Conservation (phyloP, 257 asterid genomes). For the Linaria vulgaris region DNA sequence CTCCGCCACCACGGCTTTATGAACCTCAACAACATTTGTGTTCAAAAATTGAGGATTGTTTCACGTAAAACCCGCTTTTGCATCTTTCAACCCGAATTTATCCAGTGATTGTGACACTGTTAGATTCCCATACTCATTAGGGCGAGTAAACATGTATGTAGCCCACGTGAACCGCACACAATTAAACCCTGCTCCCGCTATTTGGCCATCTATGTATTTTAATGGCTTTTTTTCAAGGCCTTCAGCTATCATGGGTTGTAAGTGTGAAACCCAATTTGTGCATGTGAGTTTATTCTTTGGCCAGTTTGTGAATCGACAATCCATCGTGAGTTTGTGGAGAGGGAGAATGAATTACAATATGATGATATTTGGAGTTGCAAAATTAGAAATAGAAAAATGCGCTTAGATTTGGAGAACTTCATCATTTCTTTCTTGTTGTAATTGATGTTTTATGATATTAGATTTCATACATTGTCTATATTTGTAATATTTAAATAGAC, state of each 20-base stretch:
- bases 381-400: constrained; percentile 23
- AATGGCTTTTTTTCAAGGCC: constrained; percentile 63
- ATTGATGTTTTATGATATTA: too few species aligned
- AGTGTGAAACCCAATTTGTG: constrained; percentile 57
- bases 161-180: constrained; percentile 79
- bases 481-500: too few species aligned
- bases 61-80: constrained; percentile 37
- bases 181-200: constrained; percentile 56
- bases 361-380: constrained; percentile 17
- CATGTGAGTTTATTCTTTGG: constrained; percentile 53
- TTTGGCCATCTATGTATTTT: constrained; percentile 22
- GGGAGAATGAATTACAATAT: constrained; percentile 34
- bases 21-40: constrained; percentile 42
- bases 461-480: too few species aligned
- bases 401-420: too few species aligned
- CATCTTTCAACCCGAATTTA: constrained; percentile 38
- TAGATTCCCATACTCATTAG: constrained; percentile 34
- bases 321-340: constrained; percentile 60
- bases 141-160: constrained; percentile 58
- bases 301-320: constrained; percentile 43
- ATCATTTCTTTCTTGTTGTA: too few species aligned
- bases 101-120: constrained; percentile 44
- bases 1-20: constrained; percentile 47
- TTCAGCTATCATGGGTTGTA: constrained; percentile 59
- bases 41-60: constrained; percentile 50